A percentile compares a stretch with the other conserved stretches of the same genome.
These are phyloP conservation scores for Dothistroma pini DNA, from an alignment of 2,329 filamentous ascomycete genomes.

Conservation along the genomic window DNA sequence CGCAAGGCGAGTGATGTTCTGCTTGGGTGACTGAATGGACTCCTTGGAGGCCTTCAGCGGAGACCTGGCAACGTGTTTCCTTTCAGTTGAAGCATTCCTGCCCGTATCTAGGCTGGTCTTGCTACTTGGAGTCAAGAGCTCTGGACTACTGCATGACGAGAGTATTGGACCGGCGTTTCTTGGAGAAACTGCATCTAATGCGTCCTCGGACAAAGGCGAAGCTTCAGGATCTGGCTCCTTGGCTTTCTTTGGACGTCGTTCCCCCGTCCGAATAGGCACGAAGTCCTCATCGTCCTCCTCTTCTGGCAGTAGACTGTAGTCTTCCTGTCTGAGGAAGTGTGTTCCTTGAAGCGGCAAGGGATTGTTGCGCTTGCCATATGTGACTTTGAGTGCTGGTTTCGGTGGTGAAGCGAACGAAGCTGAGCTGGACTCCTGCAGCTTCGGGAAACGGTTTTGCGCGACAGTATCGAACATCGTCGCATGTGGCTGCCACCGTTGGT, in stretches of 20 bases:
- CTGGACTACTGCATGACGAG: conserved; percentile 6
- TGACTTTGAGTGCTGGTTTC: conserved; percentile 10
- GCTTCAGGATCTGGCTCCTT: conserved; percentile 25
- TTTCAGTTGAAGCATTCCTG: not conserved
- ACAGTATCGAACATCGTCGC: not conserved
- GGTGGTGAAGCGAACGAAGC: not conserved
- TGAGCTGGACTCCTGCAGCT: not conserved
- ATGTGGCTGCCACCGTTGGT: not conserved
- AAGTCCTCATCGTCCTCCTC: conserved; percentile 9
- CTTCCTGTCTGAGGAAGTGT: conserved; percentile 15
- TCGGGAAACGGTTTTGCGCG: not conserved
- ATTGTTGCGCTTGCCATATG: conserved; percentile 22
- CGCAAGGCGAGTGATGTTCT: not conserved
- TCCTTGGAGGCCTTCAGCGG: not conserved
- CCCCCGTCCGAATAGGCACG: not conserved
- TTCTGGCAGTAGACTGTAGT: conserved; percentile 17
- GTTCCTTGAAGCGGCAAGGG: conserved; percentile 22
- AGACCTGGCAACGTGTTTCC: not conserved
- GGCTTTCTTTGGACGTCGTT: not conserved
- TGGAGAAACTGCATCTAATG: conserved; percentile 20
- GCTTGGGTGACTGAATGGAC: not conserved
- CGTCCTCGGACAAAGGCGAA: conserved; percentile 30
- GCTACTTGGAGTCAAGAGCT: not conserved
- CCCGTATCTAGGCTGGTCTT: not conserved
- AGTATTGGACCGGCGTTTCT: conserved; percentile 12